phyloP scores from a whole-genome alignment of 345 rosid genomes.

The Geranium brycei region DNA sequence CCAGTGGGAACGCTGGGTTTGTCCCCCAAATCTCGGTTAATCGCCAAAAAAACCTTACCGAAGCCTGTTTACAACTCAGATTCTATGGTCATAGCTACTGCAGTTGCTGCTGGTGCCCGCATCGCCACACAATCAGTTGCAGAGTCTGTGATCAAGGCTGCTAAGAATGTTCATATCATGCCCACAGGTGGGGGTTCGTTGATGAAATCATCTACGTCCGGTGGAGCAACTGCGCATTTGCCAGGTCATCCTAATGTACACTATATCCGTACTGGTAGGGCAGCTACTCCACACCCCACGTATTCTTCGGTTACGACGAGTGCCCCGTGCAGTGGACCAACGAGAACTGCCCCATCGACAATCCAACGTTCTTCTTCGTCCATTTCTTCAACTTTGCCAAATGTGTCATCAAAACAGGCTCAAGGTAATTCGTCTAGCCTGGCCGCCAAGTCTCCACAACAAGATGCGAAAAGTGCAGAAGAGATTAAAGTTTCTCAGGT shows the following conservation, averaged over 20 bases:
- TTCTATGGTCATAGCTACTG: conserved; percentile 54
- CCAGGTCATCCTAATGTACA: conserved; percentile 25
- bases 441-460: conserved; percentile 13
- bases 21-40: conserved; percentile 30
- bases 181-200: conserved; percentile 29
- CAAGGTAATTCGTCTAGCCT: conserved; percentile 13
- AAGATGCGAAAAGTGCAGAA: conserved; percentile 15
- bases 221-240: conserved; percentile 19
- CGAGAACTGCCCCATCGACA: conserved; percentile 14
- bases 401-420: conserved; percentile 15
- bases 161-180: conserved; percentile 40
- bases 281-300: conserved; percentile 10
- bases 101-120: conserved; percentile 73
- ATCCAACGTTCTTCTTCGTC: conserved; percentile 18
- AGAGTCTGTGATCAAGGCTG: conserved; percentile 41
- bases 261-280: conserved; percentile 12
- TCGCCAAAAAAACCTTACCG: conserved; percentile 22
- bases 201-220: conserved; percentile 26
- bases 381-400: conserved; percentile 16
- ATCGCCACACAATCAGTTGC: conserved; percentile 44
- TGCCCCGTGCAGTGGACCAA: conserved; percentile 4
- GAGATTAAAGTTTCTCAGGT: conserved; percentile 14
- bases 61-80: conserved; percentile 32
- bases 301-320: too few species aligned
- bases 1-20: conserved; percentile 17